Conservation (phyloP, 2,329 filamentous ascomycete genomes). For the Colletotrichum sp. region DNA sequence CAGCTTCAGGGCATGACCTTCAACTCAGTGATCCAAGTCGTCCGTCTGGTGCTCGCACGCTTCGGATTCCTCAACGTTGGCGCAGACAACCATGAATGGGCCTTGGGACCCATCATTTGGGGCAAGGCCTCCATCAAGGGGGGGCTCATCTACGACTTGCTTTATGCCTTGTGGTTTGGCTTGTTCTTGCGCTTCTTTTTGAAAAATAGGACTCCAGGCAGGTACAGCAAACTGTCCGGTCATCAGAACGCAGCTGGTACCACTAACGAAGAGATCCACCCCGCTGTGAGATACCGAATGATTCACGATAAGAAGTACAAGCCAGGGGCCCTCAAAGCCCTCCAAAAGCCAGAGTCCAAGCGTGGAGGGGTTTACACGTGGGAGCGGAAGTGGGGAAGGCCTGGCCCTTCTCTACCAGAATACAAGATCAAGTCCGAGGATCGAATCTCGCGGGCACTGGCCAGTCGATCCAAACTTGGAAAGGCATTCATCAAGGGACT, state of each 20-base stretch:
- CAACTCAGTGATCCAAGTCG: neutral
- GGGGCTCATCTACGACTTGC: neutral
- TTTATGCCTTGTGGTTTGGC: neutral
- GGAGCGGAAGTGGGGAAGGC: no score
- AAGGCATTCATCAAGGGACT: no score
- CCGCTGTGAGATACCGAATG: neutral
- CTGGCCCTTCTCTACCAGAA: no score
- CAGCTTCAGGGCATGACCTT: neutral
- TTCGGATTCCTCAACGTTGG: neutral
- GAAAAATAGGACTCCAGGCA: neutral
- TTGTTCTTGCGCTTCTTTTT: neutral
- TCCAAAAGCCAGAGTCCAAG: neutral
- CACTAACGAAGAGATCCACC: constrained; percentile 15
- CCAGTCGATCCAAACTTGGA: no score
- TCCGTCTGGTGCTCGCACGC: neutral
- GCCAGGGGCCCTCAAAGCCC: neutral
- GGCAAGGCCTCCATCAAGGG: neutral
- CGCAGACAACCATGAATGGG: constrained; percentile 2
- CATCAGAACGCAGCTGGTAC: neutral
- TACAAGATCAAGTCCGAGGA: no score
- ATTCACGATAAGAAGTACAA: neutral
- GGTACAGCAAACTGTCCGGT: constrained; percentile 8
- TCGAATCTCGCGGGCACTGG: no score
- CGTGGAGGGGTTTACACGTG: no score
- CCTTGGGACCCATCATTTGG: neutral